These are phyloP conservation scores for Solanum clarkiae DNA, from an alignment of 257 asterid species.

Conservation along the genomic window DNA sequence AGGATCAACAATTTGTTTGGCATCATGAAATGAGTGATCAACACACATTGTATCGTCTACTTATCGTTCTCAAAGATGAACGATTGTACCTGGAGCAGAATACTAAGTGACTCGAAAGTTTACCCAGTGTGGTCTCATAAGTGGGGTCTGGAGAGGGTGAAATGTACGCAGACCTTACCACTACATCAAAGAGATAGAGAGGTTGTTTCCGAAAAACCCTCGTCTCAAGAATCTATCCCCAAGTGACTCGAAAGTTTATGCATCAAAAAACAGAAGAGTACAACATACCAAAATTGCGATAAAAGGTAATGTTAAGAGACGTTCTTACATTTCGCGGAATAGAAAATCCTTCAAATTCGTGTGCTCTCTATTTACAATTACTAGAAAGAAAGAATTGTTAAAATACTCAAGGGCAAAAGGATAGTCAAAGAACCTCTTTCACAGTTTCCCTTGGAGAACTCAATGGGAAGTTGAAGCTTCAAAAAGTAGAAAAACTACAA, in stretches of 20 bases:
- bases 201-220: too few species aligned
- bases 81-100: not conserved
- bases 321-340: not conserved
- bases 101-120: not conserved
- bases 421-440: not conserved
- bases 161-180: too few species aligned
- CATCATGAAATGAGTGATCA: not conserved
- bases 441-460: not conserved
- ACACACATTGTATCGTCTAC: not conserved
- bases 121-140: too few species aligned
- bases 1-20: not conserved
- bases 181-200: too few species aligned
- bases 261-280: not conserved
- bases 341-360: not conserved
- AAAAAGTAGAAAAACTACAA: not conserved
- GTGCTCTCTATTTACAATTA: not conserved
- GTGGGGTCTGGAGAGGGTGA: too few species aligned
- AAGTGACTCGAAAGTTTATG: not conserved
- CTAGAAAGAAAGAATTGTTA: not conserved
- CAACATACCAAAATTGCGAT: not conserved
- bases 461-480: not conserved
- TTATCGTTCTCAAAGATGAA: not conserved
- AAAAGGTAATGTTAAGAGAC: not conserved
- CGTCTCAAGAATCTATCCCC: too few species aligned
- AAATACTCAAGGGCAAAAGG: not conserved